A percentile compares a stretch with the other conserved stretches of the same genome.
Conservation (phyloP, 2,329 filamentous ascomycete species). For the Botrytis deweyae region DNA sequence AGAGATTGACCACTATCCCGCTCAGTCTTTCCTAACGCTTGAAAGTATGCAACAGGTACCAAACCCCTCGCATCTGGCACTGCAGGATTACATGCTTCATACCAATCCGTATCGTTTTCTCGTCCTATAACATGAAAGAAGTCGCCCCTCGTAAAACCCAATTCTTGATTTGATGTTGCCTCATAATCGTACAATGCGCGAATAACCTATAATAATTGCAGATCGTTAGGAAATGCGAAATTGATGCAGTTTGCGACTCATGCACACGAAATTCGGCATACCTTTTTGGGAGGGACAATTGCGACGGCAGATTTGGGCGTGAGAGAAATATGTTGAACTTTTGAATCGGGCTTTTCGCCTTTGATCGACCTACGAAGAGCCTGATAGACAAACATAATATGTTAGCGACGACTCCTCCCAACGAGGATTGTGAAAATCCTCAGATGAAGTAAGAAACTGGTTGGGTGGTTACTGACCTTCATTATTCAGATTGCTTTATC, state of each 20-base stretch:
- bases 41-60: constrained; percentile 92
- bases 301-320: constrained; percentile 68
- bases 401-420: constrained; percentile 29
- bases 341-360: constrained; percentile 61
- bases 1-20: constrained; percentile 70
- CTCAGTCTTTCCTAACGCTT: constrained; percentile 87
- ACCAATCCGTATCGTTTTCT: constrained; percentile 94
- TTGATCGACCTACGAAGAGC: constrained; percentile 68
- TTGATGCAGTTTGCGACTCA: neutral
- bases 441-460: neutral
- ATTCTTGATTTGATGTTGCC: constrained; percentile 71
- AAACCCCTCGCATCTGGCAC: constrained; percentile 84
- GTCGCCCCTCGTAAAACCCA: constrained; percentile 91
- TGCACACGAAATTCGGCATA: constrained; percentile 41
- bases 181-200: constrained; percentile 93
- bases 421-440: neutral
- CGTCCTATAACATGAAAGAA: constrained; percentile 98
- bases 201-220: constrained; percentile 67
- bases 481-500: constrained; percentile 32
- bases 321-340: constrained; percentile 63
- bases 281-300: constrained; percentile 72
- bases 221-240: neutral
- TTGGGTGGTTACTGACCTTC: constrained; percentile 30
- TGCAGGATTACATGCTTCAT: constrained; percentile 94
- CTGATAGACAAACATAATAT: constrained; percentile 40